These are phyloP conservation scores for Corynascus novoguineensis DNA, from an alignment of 495 filamentous ascomycete genomes.

Conservation along the genomic window DNA sequence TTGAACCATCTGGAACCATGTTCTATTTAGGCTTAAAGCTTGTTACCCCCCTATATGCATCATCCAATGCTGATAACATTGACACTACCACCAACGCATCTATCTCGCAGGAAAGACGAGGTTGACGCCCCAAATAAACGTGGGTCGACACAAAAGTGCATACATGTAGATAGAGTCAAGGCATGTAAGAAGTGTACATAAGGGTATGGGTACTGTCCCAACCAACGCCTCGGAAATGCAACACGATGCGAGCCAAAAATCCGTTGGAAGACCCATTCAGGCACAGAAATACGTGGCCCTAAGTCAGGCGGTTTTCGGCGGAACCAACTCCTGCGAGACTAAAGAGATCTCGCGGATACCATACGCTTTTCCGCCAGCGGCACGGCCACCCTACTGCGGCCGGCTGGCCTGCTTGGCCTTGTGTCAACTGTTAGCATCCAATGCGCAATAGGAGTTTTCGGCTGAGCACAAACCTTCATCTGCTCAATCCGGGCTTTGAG, in stretches of 20 bases:
- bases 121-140: too few species aligned
- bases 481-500: conserved; percentile 92
- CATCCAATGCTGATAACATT: too few species aligned
- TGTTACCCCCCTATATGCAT: too few species aligned
- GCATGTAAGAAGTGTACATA: background rate
- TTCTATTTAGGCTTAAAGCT: too few species aligned
- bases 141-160: too few species aligned
- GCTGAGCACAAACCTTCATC: conserved; percentile 49
- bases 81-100: too few species aligned
- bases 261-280: background rate
- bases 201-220: conserved; percentile 6
- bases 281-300: background rate
- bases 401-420: conserved; percentile 12
- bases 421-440: background rate
- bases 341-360: background rate
- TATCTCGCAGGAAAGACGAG: too few species aligned
- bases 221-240: conserved; percentile 13
- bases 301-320: background rate
- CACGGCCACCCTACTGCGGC: conserved; percentile 4
- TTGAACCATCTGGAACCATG: too few species aligned
- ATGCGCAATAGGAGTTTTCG: background rate
- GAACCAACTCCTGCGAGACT: too few species aligned
- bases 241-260: background rate
- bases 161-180: background rate
- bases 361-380: background rate